phyloP scores from a whole-genome alignment of 2,329 filamentous ascomycete species.

The Penicillium sp. region DNA sequence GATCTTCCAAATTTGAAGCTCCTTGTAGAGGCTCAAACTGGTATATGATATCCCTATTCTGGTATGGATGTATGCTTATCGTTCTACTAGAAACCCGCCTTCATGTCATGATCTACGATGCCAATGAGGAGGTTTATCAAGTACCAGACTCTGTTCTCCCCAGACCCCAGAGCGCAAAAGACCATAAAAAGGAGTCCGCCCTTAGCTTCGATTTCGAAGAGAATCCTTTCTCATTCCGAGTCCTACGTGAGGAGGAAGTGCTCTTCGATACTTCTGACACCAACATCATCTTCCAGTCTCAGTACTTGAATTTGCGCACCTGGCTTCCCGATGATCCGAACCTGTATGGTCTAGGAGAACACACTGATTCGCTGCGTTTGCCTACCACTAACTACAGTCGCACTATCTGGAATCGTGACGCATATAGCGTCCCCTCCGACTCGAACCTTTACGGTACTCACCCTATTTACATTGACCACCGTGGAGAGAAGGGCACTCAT shows the following conservation, averaged over 20 bases:
- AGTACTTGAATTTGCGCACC: conserved; percentile 72
- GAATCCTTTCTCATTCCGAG: conserved; percentile 66
- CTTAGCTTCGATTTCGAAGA: conserved; percentile 51
- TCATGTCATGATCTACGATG: conserved; percentile 72
- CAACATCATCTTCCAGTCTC: conserved; percentile 69
- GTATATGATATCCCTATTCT: conserved; percentile 35
- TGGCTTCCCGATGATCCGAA: conserved; percentile 65
- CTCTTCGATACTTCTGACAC: conserved; percentile 69
- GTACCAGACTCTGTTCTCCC: conserved; percentile 67
- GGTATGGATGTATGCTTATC: not conserved
- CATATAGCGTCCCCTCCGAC: conserved; percentile 58
- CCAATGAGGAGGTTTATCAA: conserved; percentile 68
- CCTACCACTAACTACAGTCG: conserved; percentile 67
- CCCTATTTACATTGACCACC: conserved; percentile 72
- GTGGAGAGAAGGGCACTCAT: conserved; percentile 55
- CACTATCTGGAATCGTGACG: conserved; percentile 67
- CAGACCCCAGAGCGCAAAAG: conserved; percentile 49
- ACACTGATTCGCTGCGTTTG: conserved; percentile 67
- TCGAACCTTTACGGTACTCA: conserved; percentile 71
- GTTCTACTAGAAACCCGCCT: conserved; percentile 58
- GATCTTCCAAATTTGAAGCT: conserved; percentile 58
- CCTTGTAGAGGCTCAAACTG: conserved; percentile 60
- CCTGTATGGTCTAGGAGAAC: conserved; percentile 76
- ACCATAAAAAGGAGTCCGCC: conserved; percentile 46
- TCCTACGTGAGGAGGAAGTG: conserved; percentile 43